Evolutionary conservation across 139 green algal species (phyloP).

Genomic region (Volvox africanus): DNA sequence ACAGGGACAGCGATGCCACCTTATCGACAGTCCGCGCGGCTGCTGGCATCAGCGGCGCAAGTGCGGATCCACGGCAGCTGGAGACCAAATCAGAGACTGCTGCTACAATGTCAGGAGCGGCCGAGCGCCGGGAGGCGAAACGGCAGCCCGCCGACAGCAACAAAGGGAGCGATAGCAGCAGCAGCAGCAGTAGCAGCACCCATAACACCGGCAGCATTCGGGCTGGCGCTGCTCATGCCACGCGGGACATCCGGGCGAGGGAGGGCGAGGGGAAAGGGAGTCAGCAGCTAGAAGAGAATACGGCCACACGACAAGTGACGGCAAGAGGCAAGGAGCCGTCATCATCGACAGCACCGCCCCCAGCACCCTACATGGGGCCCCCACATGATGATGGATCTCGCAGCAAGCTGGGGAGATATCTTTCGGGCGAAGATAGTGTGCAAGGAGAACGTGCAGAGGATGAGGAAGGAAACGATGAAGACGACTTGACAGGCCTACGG

Average conservation of each 20-base stretch:
- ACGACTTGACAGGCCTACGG: background rate
- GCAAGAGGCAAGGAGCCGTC: background rate
- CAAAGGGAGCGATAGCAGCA: background rate
- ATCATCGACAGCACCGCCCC: background rate
- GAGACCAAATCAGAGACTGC: background rate
- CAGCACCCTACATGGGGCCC: background rate
- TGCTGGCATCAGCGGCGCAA: background rate
- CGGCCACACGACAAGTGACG: too few species aligned
- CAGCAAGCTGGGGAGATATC: too few species aligned
- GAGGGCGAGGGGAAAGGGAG: background rate
- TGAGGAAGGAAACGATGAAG: background rate
- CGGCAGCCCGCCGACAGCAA: background rate
- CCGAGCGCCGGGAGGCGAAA: background rate
- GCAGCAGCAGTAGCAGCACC: background rate
- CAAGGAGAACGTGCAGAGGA: background rate
- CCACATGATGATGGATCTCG: too few species aligned
- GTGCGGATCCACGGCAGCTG: too few species aligned
- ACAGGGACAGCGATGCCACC: background rate
- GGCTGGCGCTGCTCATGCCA: background rate
- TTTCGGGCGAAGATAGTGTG: background rate
- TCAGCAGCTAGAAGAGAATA: background rate
- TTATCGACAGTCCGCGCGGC: background rate
- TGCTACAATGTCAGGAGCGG: background rate
- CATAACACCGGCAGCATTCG: background rate
- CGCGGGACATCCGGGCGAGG: background rate